phyloP scores from a whole-genome alignment of 768 basidiomycete genomes.

The Arthromyces matolae region DNA sequence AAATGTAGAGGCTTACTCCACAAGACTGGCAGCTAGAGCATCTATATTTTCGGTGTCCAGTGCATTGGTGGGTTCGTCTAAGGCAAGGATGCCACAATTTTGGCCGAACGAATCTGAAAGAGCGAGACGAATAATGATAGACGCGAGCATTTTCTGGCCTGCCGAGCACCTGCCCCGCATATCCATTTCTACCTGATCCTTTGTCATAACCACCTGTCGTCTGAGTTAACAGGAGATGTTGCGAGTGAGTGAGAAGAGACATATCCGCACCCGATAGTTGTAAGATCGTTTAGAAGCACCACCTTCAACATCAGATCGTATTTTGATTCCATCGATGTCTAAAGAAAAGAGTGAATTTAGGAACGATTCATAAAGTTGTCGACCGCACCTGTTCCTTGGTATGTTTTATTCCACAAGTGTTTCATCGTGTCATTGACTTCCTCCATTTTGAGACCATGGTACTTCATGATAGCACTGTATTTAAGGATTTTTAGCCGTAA shows the following conservation, averaged over 20 bases:
- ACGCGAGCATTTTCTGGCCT: constrained; percentile 97
- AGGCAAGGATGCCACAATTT: constrained; percentile 94
- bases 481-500: background rate
- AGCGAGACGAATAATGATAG: constrained; percentile 95
- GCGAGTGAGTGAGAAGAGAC: too few relatives aligned
- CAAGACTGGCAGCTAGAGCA: constrained; percentile 85
- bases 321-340: constrained; percentile 98
- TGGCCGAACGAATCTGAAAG: constrained; percentile 96
- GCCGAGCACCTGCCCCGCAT: constrained; percentile 99
- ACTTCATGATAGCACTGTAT: constrained; percentile 94
- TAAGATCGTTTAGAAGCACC: constrained; percentile 89
- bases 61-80: constrained; percentile 98
- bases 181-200: constrained; percentile 99
- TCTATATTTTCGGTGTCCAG: constrained; percentile 95
- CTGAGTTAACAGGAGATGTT: too few relatives aligned
- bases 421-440: constrained; percentile 98
- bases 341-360: too few relatives aligned
- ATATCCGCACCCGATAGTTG: constrained; percentile 94
- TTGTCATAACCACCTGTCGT: constrained; percentile 93
- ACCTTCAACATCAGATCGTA: constrained; percentile 90
- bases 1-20: constrained; percentile 71
- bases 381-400: constrained; percentile 98
- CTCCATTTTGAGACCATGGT: constrained; percentile 96
- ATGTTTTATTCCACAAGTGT: constrained; percentile 97
- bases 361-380: too few relatives aligned